Conservation (phyloP, 139 green algal species). For the Volvox africanus region DNA sequence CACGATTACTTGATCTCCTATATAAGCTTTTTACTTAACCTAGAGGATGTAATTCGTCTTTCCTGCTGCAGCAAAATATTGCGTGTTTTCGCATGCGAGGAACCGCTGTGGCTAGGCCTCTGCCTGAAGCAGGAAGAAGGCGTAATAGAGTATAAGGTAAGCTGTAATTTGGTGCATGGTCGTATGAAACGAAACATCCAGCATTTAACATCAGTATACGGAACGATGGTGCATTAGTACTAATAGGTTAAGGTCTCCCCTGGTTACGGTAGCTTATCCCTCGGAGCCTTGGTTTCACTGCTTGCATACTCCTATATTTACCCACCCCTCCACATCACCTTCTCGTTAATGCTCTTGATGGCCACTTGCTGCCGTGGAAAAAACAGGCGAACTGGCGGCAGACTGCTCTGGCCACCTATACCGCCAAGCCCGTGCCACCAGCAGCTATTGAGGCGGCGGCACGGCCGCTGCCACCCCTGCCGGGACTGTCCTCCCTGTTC, state of each 20-base stretch:
- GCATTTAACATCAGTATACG: too few relatives aligned
- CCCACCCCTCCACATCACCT: too few relatives aligned
- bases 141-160: conserved; percentile 25
- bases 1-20: conserved; percentile 37
- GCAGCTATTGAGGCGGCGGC: conserved; percentile 11
- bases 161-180: background rate
- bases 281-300: too few relatives aligned
- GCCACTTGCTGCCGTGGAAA: too few relatives aligned
- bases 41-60: conserved; percentile 18
- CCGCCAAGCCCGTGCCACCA: background rate
- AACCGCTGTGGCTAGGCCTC: conserved; percentile 40
- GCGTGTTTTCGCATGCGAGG: conserved; percentile 24
- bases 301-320: too few relatives aligned
- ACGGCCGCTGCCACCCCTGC: conserved; percentile 25
- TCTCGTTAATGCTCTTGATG: too few relatives aligned
- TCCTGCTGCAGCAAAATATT: background rate
- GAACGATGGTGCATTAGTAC: too few relatives aligned
- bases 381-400: conserved; percentile 54
- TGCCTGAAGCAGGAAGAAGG: conserved; percentile 19
- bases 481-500: conserved; percentile 43
- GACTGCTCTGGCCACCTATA: conserved; percentile 33
- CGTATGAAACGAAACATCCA: too few relatives aligned
- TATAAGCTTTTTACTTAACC: conserved; percentile 13
- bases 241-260: too few relatives aligned
- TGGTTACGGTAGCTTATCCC: too few relatives aligned